Percentiles rank a stretch among this genome's conserved stretches.
phyloP scores from a whole-genome alignment of 2,329 filamentous ascomycete genomes.

The Penicillium verrucosum region DNA sequence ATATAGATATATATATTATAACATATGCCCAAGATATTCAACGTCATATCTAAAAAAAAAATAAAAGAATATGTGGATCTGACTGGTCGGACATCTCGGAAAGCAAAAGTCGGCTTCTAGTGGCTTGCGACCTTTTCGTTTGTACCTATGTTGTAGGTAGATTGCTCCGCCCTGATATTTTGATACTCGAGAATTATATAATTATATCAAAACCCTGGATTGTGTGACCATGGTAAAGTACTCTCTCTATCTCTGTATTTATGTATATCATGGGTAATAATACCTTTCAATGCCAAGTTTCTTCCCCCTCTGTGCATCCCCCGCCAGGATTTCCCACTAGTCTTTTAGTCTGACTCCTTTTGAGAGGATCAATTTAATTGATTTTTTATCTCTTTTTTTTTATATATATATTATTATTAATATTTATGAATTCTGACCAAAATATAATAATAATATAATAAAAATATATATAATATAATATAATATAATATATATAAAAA shows the following conservation, averaged over 20 bases:
- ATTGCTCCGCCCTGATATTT: background rate
- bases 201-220: constrained; percentile 12
- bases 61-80: constrained; percentile 1
- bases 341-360: constrained; percentile 1
- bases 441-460: constrained; percentile 7
- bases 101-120: constrained; percentile 8
- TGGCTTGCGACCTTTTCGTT: constrained; percentile 9
- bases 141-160: background rate
- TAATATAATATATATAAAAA: too few species aligned
- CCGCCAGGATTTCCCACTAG: constrained; percentile 30
- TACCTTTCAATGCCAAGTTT: constrained; percentile 10
- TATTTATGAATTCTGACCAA: background rate
- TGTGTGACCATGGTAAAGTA: constrained; percentile 14
- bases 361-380: background rate
- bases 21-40: too few species aligned
- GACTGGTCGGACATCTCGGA: constrained; percentile 18
- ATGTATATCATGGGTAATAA: background rate
- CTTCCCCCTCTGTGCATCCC: constrained; percentile 21
- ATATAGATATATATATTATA: too few species aligned
- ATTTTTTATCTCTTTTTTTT: background rate
- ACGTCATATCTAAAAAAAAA: background rate
- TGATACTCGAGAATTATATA: background rate
- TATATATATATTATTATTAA: background rate
- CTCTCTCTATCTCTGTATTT: too few species aligned
- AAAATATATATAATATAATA: background rate